Evolutionary conservation across 192 early-diverging fungal genomes (phyloP).

Genomic region (Rhizophagus sp.): DNA sequence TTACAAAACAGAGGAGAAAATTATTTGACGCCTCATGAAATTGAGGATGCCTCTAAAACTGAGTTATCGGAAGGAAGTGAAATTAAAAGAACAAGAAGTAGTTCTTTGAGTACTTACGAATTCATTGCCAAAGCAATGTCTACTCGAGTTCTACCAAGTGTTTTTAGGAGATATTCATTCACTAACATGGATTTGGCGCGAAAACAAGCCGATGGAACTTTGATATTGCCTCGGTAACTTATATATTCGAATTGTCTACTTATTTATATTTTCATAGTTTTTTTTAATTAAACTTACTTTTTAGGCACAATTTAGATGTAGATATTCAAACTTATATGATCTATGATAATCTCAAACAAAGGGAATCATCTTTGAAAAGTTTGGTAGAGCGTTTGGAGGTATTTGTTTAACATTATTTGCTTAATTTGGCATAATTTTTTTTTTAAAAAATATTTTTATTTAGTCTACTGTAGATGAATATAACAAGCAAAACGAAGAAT

Average conservation of each 20-base stretch:
- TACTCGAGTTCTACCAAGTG: not conserved
- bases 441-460: slow-evolving; percentile 21
- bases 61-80: not conserved
- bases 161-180: not conserved
- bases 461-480: slow-evolving; percentile 17
- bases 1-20: not conserved
- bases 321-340: slow-evolving; percentile 40
- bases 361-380: slow-evolving; percentile 30
- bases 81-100: not conserved
- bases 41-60: not conserved
- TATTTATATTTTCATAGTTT: not conserved
- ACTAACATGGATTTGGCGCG: not conserved
- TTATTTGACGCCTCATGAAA: not conserved
- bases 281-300: not conserved
- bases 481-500: slow-evolving; percentile 10
- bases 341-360: slow-evolving; percentile 37
- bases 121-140: not conserved
- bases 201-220: not conserved
- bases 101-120: not conserved
- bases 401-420: slow-evolving; percentile 19
- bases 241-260: not conserved
- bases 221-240: not conserved
- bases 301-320: slow-evolving; percentile 11
- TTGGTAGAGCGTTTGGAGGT: slow-evolving; percentile 11
- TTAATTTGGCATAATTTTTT: not conserved